Percentiles rank a stretch among this genome's conserved stretches.
phyloP scores from a whole-genome alignment of 2,329 filamentous ascomycete genomes.

The Dactylella cylindrospora region DNA sequence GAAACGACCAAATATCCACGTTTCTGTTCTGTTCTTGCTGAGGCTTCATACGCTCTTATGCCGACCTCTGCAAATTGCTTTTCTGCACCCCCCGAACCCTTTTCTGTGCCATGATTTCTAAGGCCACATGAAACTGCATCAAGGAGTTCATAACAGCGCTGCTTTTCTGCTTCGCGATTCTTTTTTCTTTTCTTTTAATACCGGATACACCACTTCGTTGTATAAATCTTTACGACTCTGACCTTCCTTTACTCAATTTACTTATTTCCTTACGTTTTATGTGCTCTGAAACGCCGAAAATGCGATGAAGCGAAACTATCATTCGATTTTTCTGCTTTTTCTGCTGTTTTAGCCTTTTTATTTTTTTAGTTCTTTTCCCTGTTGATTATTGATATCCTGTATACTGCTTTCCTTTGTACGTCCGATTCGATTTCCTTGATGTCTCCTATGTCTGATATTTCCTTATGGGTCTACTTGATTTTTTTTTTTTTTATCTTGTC shows the following conservation, averaged over 20 bases:
- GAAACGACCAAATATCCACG: constrained; percentile 34
- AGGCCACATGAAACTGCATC: constrained; percentile 46
- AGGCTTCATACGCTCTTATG: constrained; percentile 13
- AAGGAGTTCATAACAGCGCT: constrained; percentile 40
- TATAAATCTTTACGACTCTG: constrained; percentile 37
- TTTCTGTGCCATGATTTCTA: constrained; percentile 39
- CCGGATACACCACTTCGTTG: constrained; percentile 45
- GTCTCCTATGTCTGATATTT: constrained; percentile 15
- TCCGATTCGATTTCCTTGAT: not conserved
- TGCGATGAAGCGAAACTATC: too few relatives aligned
- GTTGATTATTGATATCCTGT: constrained; percentile 40
- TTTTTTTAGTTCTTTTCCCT: constrained; percentile 21
- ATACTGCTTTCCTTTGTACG: constrained; percentile 23
- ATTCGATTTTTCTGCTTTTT: constrained; percentile 12
- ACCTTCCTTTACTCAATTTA: constrained; percentile 7
- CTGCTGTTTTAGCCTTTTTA: not conserved
- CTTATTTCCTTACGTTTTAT: constrained; percentile 10
- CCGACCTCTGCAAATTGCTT: constrained; percentile 17
- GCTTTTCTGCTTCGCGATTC: constrained; percentile 22
- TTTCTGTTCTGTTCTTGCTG: constrained; percentile 39
- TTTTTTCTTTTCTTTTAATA: constrained; percentile 39
- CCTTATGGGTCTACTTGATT: constrained; percentile 7
- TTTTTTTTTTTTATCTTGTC: constrained; percentile 23
- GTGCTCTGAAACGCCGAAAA: too few relatives aligned
- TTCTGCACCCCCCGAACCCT: constrained; percentile 29